Percentiles rank a stretch among this genome's conserved stretches.
These are phyloP conservation scores for Ashbya aceris DNA, from an alignment of 1,139 yeast genomes.

Conservation along the genomic window DNA sequence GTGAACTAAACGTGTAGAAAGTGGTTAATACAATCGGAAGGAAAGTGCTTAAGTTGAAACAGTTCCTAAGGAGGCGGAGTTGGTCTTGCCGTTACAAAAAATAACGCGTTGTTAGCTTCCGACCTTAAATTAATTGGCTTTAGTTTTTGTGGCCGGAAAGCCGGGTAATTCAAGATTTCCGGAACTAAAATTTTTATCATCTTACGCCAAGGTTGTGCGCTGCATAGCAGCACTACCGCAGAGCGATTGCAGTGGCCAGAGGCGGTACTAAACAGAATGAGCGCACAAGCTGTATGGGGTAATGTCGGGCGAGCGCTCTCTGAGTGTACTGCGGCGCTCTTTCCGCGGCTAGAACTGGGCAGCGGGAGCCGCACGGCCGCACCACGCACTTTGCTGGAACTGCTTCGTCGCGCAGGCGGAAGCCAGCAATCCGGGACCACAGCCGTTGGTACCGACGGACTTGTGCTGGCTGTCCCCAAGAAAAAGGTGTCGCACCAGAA, in stretches of 20 bases:
- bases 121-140: no score
- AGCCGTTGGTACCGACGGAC: constrained; percentile 46
- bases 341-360: constrained; percentile 9
- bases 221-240: no score
- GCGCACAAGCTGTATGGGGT: background rate
- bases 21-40: no score
- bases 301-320: constrained; percentile 3
- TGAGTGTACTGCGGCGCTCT: constrained; percentile 6
- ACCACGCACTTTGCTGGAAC: constrained; percentile 14
- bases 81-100: background rate
- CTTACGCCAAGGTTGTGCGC: no score
- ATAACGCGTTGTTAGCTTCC: background rate
- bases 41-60: no score
- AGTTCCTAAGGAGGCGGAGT: background rate
- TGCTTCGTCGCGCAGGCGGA: constrained; percentile 19
- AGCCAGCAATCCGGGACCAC: constrained; percentile 19
- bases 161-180: no score
- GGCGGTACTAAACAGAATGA: background rate
- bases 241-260: no score
- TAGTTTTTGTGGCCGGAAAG: no score
- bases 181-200: no score
- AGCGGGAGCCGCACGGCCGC: constrained; percentile 4
- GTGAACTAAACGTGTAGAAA: no score
- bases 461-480: constrained; percentile 83
- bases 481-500: constrained; percentile 83